Base-by-base conservation (phyloP, 2,329 filamentous ascomycete genomes). In the Fusarium sp. region DNA sequence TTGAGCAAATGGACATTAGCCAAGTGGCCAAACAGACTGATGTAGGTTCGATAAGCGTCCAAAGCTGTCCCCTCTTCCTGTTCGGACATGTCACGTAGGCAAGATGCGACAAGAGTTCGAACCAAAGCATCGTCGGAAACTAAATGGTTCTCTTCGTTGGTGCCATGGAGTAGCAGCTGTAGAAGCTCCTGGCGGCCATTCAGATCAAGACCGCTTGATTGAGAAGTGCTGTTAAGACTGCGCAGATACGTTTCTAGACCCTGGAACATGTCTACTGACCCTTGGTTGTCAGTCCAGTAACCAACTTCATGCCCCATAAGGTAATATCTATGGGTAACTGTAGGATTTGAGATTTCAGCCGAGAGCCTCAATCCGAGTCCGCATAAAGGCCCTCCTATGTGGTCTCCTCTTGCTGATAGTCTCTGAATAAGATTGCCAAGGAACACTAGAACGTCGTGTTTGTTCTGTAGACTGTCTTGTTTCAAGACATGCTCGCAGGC, bases 401-500 rank as follows among this genome's bases (percentile, higher is more conserved):
- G 56, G 9, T 66, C 48, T 7, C 59, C 65, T 20, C 71, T 57
- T 10, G 61, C 59, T 5, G 75, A 68, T 11, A 81, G 68, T 41
- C 75, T 76, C 41, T 80, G 72, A 25, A 74, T 67, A 15, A 84
- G 53, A 61, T 83, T 82, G 52, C 82, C 80, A 23, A 84, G 66
- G 48, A 84, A 77, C 2, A 72, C 62, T 37, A 84, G 69, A 13
- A 64, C 64, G 46, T 76, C 66, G 8, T 67, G 60, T 21, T 48
- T 27, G 11, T 36, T 45, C 35, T 58, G 43, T 11, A 49, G 35
- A n/a, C 52, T n/a, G 27, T 54, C 18, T 25, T 58, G 40, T 25
- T 33, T 21, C 23, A 74, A 48, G 11, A 75, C 58, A 14, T 56
- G 66, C 35, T 63, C 61, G 55, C 71, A 77, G 6, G 69, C 63